Percentiles rank a stretch among this genome's conserved stretches.
phyloP scores from a whole-genome alignment of 441 rosid species.

The Syzygium syzygioides region DNA sequence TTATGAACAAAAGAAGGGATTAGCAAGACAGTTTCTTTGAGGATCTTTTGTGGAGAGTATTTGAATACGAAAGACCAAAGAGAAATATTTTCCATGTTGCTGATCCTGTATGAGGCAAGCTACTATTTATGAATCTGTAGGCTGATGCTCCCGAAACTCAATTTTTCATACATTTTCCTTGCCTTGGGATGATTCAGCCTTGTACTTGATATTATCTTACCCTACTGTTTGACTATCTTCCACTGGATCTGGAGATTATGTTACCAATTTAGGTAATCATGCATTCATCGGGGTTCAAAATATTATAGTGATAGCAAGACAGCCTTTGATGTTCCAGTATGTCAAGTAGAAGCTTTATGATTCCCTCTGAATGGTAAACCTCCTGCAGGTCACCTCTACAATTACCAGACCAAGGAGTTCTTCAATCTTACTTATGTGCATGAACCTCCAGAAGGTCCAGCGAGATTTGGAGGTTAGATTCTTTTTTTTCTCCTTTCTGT shows the following conservation, averaged over 20 bases:
- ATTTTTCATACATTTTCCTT: neutral
- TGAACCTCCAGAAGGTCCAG: conserved; percentile 72
- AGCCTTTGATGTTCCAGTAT: neutral
- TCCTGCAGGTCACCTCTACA: conserved; percentile 74
- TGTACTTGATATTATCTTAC: neutral
- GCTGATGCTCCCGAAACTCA: neutral
- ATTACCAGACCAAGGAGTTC: conserved; percentile 83
- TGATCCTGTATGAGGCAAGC: neutral
- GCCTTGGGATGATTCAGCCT: neutral
- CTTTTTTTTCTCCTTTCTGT: neutral
- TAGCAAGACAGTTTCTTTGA: neutral
- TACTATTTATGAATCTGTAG: neutral
- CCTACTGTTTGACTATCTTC: neutral
- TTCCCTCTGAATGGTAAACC: neutral
- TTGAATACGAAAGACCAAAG: neutral
- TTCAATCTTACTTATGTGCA: conserved; percentile 91
- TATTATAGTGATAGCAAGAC: neutral
- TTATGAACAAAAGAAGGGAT: neutral
- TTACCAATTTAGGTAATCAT: neutral
- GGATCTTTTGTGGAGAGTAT: neutral
- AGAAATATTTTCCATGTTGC: neutral
- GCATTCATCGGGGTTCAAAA: neutral
- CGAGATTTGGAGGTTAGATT: conserved; percentile 80
- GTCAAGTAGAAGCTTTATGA: neutral
- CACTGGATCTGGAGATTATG: neutral